These are phyloP conservation scores for Termitomyces sp. DNA, from an alignment of 768 basidiomycete genomes.

Conservation along the genomic window DNA sequence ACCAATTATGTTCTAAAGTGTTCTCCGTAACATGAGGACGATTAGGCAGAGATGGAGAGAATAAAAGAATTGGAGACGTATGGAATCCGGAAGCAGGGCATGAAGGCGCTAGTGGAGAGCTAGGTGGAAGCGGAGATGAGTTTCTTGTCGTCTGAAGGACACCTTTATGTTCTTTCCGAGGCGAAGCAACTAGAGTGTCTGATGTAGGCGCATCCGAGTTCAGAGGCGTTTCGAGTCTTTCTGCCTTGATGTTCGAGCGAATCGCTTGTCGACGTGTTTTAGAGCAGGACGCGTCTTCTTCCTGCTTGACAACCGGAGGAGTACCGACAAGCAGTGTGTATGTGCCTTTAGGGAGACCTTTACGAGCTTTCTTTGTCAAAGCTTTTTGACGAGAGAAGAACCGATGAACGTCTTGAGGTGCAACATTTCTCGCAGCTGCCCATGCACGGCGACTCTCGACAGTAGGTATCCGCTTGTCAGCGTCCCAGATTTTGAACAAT, in stretches of 20 bases:
- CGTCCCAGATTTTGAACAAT: constrained; percentile 28
- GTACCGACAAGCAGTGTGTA: constrained; percentile 32
- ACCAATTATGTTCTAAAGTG: neutral
- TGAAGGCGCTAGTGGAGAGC: constrained; percentile 1
- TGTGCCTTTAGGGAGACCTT: constrained; percentile 21
- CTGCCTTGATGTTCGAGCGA: neutral
- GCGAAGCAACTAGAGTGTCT: constrained; percentile 7
- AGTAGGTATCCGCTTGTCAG: constrained; percentile 31
- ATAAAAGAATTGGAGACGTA: neutral
- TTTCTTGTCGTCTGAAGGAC: neutral
- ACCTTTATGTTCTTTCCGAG: neutral
- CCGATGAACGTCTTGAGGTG: constrained; percentile 25
- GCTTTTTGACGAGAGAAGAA: constrained; percentile 34
- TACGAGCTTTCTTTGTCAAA: constrained; percentile 21
- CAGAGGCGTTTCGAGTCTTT: neutral
- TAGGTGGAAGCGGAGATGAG: constrained; percentile 7
- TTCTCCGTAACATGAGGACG: neutral
- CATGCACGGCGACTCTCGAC: constrained; percentile 29
- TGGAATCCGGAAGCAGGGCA: neutral
- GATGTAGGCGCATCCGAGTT: constrained; percentile 3
- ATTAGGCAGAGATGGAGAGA: neutral
- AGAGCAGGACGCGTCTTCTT: neutral
- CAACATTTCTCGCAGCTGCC: constrained; percentile 31
- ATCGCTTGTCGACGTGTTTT: neutral
- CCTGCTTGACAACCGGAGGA: constrained; percentile 20